phyloP scores from a whole-genome alignment of 306 rosid genomes.

The Sophora flavescens region DNA sequence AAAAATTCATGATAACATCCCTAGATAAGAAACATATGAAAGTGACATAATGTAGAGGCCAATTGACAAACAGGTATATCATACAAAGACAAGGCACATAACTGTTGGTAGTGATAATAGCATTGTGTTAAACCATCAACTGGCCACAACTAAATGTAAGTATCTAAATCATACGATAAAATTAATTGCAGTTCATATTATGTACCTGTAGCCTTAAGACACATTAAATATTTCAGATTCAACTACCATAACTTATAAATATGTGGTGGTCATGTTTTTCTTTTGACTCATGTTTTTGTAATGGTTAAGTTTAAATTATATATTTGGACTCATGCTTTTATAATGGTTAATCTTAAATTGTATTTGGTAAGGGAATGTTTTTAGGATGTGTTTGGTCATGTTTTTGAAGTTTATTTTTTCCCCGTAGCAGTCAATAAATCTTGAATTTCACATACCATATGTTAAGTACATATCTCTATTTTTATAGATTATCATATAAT shows the following conservation, averaged over 20 bases:
- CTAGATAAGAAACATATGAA: constrained; percentile 9
- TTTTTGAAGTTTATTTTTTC: no score
- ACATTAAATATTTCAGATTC: constrained; percentile 12
- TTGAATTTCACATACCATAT: no score
- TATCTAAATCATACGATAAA: neutral
- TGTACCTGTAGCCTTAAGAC: constrained; percentile 18
- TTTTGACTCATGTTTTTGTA: no score
- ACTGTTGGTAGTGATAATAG: neutral
- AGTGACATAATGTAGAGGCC: constrained; percentile 15
- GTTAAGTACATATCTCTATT: no score
- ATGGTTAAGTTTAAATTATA: no score
- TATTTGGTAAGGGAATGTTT: no score
- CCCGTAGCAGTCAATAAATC: no score
- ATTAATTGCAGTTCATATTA: constrained; percentile 5
- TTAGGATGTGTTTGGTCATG: no score
- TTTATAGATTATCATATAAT: no score
- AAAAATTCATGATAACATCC: neutral
- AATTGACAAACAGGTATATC: constrained; percentile 8
- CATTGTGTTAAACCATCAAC: constrained; percentile 10
- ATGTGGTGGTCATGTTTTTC: no score
- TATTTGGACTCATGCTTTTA: no score
- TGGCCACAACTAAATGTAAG: constrained; percentile 25
- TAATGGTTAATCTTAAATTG: no score
- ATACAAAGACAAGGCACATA: neutral
- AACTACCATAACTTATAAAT: neutral